Conservation (phyloP, 495 filamentous ascomycete species). For the Penicillium pancosmium region DNA sequence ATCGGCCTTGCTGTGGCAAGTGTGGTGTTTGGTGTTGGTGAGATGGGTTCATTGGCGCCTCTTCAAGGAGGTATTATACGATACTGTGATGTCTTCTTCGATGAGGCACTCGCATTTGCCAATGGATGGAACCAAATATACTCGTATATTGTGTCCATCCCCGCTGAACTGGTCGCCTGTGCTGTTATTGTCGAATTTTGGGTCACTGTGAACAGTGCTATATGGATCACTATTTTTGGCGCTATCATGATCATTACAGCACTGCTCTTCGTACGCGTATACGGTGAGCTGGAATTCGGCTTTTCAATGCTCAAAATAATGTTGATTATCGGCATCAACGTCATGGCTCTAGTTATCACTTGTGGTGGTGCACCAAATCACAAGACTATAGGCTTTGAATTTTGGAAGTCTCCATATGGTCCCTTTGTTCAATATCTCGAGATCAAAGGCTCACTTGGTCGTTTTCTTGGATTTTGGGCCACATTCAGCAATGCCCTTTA, state of each 20-base stretch:
- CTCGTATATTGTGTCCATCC: constrained; percentile 20
- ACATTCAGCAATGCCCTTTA: constrained; percentile 59
- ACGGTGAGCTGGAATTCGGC: constrained; percentile 50
- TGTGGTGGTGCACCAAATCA: constrained; percentile 17
- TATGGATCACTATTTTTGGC: constrained; percentile 50
- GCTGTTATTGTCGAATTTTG: constrained; percentile 55
- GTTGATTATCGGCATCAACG: constrained; percentile 49
- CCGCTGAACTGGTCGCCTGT: constrained; percentile 43
- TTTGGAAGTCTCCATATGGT: constrained; percentile 27
- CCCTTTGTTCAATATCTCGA: constrained; percentile 28
- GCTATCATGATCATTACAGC: constrained; percentile 48
- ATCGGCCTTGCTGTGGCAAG: constrained; percentile 23
- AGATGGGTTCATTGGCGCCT: constrained; percentile 31
- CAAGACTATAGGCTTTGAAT: constrained; percentile 22
- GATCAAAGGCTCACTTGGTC: constrained; percentile 19
- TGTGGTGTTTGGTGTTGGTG: constrained; percentile 28
- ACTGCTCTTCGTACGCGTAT: constrained; percentile 45
- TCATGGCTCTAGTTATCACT: constrained; percentile 51
- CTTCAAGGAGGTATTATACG: constrained; percentile 33
- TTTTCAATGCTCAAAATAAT: constrained; percentile 50
- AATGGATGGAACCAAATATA: constrained; percentile 31
- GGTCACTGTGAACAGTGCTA: constrained; percentile 36
- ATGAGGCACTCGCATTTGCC: constrained; percentile 35
- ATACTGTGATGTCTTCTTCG: constrained; percentile 29
- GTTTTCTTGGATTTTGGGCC: constrained; percentile 56